Evolutionary conservation across 2,329 filamentous ascomycete species (phyloP), one percentile per base, ranked within the genome.

Genomic region (Trichoderma aggressivum): DNA sequence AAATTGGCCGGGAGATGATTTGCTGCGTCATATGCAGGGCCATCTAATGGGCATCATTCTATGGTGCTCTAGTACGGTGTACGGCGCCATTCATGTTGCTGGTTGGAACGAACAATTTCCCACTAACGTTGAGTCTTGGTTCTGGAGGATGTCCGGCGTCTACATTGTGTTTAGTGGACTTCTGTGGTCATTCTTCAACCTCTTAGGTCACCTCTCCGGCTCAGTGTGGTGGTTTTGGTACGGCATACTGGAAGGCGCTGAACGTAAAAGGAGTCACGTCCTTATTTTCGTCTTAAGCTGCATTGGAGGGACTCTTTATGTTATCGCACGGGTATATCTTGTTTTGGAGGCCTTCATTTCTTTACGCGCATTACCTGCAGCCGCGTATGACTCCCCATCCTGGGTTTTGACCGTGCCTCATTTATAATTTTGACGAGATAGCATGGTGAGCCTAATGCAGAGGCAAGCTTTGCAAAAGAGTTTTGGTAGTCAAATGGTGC

Each of bases 1-100:
- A 56, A 72, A 72, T 16, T 72, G 61, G 71, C 71, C 71, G 5
- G 53, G 60, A 36, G 61, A 72, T 8, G 68, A 71, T 28, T 10
- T 72, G 1, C 62, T 71, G 6, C 56, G 56, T 14, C 56, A 59
- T 14, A 59, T 59, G 56, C 56, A 59, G 18, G 56, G 56, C 28
- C 56, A 59, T 30, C n/a, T 59, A 3, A 59, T 59, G 56, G 56
- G 28, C 18, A 59, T 59, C 7, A 59, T 59, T 3, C 18, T 59
- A 12, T 59, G 56, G 56, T 21, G 56, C 28, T 59, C 56, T 5
- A 59, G 56, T 8, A 59, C 56, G 3, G 28, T 59, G 18, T 59
- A 59, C 28, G 56, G 56, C 28, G 56, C 56, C 11, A 5, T 59
- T 21, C 56, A 59, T 2, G 30, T 59, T 10, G 56, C 56, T 12